Evolutionary conservation across 805 yeast genomes (phyloP).

Genomic region (Suhomyces kilbournensis): DNA sequence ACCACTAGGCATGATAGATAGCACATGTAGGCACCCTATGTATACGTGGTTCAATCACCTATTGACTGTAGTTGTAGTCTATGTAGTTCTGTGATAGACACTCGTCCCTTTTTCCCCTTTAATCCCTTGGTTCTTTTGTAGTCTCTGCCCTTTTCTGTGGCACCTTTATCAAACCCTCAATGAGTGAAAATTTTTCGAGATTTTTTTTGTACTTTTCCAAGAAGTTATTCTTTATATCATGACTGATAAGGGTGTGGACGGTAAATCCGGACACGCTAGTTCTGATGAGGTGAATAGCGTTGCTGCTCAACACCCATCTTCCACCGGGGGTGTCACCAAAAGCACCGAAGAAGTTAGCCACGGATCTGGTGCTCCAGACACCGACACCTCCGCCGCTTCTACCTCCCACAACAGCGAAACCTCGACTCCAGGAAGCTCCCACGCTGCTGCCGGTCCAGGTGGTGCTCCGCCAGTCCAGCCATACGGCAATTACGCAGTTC

Average conservation of each 20-base stretch:
- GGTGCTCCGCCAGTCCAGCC: conserved; percentile 3
- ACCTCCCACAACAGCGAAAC: not conserved
- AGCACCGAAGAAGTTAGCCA: not conserved
- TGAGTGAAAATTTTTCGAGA: conserved; percentile 6
- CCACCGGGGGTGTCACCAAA: conserved; percentile 2
- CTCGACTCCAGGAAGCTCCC: conserved; percentile 3
- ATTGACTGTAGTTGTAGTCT: not conserved
- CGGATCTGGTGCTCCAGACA: not conserved
- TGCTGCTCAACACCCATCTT: not conserved
- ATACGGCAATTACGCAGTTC: not conserved
- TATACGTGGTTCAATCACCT: not conserved
- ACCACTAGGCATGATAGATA: not conserved
- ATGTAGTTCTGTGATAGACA: not conserved
- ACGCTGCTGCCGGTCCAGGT: conserved; percentile 5
- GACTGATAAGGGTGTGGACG: conserved; percentile 6
- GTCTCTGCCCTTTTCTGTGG: not conserved
- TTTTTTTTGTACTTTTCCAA: not conserved
- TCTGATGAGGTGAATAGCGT: conserved; percentile 1
- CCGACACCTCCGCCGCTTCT: not conserved
- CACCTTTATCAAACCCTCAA: conserved; percentile 4
- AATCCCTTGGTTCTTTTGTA: no score
- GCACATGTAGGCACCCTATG: not conserved
- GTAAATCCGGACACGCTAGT: conserved; percentile 3
- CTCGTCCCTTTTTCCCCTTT: not conserved
- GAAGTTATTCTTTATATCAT: conserved; percentile 3